Evolutionary conservation across 768 basidiomycete species (phyloP), one percentile per base, ranked within the genome.

Genomic region (Polyporus arcularius): DNA sequence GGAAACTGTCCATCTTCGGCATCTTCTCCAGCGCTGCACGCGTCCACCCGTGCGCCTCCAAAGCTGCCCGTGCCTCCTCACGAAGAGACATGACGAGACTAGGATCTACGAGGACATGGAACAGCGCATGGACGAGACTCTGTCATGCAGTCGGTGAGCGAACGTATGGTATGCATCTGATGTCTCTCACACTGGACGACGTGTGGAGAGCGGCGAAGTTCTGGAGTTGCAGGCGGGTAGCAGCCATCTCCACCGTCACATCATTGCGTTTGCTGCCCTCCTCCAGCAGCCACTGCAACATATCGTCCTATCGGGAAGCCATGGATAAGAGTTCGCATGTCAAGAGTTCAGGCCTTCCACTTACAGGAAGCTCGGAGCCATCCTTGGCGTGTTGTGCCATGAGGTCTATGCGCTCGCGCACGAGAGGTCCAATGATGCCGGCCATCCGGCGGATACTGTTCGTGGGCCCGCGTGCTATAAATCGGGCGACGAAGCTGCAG

Each of bases 201-300:
- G 65, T 63, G 39, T 66, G 62, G 8, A 61, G 61, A 1, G 65
- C 62, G 1, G 58, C 65, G n/a, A 66, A 77, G 54, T 71, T 68
- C 26, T 72, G 57, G 40, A 65, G 62, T 28, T 74, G 55, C 18
- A 76, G 61, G 5, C 72, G 65, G 4, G 69, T 65, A 6, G 73
- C 51, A 16, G 60, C 60, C 31, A 65, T 53, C 4, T 57, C 28
- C 0, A 70, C 56, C 10, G 32, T n/a, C n/a, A 41, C 15, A 28
- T 53, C 38, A 28, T 72, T 66, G 35, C 66, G 8, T 58, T 16
- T 28, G 40, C 12, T 69, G 14, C 42, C 73, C 1, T 57, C 69
- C 7, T 73, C 71, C 58, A 75, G 67, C 38, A 73, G 43, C 72
- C 75, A 75, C 0, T 66, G 62, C 11, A 78, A 51, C 31, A 76